These are phyloP conservation scores for Nannochloropsis gaditana DNA, from an alignment of 108 stramenopile species.

Conservation along the genomic window DNA sequence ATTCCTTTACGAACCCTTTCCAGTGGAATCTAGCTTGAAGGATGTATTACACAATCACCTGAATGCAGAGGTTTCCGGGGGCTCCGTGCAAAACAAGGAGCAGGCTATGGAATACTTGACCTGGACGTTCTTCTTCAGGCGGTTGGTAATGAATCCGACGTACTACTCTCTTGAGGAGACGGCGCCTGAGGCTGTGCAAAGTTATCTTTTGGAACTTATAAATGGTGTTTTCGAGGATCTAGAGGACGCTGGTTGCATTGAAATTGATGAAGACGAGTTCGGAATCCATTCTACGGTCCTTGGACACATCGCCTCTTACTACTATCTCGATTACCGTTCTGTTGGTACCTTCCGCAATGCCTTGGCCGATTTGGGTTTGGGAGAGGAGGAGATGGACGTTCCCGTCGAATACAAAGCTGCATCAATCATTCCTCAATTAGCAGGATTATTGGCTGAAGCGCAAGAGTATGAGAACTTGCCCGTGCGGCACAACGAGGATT, in stretches of 20 bases:
- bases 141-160: slow-evolving; percentile 85
- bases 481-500: slow-evolving; percentile 96
- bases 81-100: slow-evolving; percentile 59
- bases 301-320: slow-evolving; percentile 75
- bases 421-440: neutral
- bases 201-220: slow-evolving; percentile 61
- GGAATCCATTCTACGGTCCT: slow-evolving; percentile 64
- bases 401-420: neutral
- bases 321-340: slow-evolving; percentile 80
- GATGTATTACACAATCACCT: slow-evolving; percentile 80
- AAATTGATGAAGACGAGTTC: slow-evolving; percentile 51
- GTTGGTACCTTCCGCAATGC: slow-evolving; percentile 42
- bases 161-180: slow-evolving; percentile 74
- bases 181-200: slow-evolving; percentile 62
- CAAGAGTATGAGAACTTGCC: slow-evolving; percentile 93
- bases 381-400: slow-evolving; percentile 22
- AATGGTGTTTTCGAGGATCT: slow-evolving; percentile 62
- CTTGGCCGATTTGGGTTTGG: slow-evolving; percentile 25
- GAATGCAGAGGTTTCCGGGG: slow-evolving; percentile 85
- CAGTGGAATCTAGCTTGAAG: slow-evolving; percentile 89
- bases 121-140: slow-evolving; percentile 94
- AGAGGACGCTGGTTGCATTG: slow-evolving; percentile 66
- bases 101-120: slow-evolving; percentile 84
- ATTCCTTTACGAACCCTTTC: slow-evolving; percentile 97
- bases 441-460: slow-evolving; percentile 53